These are phyloP conservation scores for Volvariella surrecta DNA, from an alignment of 1,284 basidiomycete genomes.

Conservation along the genomic window DNA sequence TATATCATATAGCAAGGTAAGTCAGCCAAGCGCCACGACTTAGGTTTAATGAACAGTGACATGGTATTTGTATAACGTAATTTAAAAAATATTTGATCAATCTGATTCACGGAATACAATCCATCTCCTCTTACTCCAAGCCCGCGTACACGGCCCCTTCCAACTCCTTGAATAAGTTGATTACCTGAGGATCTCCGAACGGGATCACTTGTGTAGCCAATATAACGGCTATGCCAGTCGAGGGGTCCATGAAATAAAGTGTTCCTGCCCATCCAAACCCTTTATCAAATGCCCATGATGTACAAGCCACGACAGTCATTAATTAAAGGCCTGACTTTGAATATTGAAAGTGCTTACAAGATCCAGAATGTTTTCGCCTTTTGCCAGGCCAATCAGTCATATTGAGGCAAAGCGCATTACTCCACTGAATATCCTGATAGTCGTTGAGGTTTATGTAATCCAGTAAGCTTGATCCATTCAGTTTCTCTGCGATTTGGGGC, in stretches of 20 bases:
- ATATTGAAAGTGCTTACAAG: constrained; percentile 6
- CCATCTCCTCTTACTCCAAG: constrained; percentile 6
- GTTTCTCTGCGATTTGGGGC: background rate
- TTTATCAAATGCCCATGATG: constrained; percentile 1
- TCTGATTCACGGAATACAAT: too few species aligned
- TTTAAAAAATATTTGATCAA: too few species aligned
- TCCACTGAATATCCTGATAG: constrained; percentile 3
- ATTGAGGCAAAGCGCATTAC: constrained; percentile 4
- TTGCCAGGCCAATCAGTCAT: constrained; percentile 5
- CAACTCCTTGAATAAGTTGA: constrained; percentile 9
- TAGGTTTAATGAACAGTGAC: too few species aligned
- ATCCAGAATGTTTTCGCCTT: constrained; percentile 2
- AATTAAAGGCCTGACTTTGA: too few species aligned
- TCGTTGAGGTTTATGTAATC: too few species aligned
- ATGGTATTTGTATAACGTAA: too few species aligned
- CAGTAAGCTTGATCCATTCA: background rate
- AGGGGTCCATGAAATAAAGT: constrained; percentile 19
- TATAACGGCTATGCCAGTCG: constrained; percentile 18
- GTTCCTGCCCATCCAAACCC: constrained; percentile 22
- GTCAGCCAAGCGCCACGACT: too few species aligned
- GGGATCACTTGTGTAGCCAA: constrained; percentile 20
- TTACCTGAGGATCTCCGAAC: constrained; percentile 11
- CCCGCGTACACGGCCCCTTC: constrained; percentile 18
- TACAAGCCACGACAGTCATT: background rate
- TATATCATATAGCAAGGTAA: too few species aligned